These are phyloP conservation scores for Sonneratia caseolaris DNA, from an alignment of 345 rosid species.

Conservation along the genomic window DNA sequence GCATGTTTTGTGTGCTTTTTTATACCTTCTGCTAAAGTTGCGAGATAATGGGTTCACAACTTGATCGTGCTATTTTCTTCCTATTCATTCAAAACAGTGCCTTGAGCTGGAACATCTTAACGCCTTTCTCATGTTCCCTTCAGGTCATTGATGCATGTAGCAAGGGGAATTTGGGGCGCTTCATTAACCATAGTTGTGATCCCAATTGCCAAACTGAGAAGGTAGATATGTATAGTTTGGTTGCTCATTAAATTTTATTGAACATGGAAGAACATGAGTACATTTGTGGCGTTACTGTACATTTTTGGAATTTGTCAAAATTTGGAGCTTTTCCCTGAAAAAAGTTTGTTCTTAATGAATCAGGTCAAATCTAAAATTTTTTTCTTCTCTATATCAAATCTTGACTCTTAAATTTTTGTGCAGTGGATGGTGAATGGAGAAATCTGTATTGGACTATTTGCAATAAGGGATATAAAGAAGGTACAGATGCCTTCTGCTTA, in stretches of 20 bases:
- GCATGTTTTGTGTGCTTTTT: neutral
- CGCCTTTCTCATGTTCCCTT: conserved; percentile 14
- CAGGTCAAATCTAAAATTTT: conserved; percentile 1
- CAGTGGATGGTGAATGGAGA: conserved; percentile 99
- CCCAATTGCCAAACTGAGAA: conserved; percentile 99
- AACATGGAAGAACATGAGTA: neutral
- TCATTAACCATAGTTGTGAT: conserved; percentile 97
- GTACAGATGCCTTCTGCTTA: conserved; percentile 20
- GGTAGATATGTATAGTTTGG: conserved; percentile 28
- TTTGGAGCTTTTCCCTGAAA: neutral
- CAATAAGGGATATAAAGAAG: conserved; percentile 76
- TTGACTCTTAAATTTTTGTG: conserved; percentile 14
- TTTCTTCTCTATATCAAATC: conserved; percentile 10
- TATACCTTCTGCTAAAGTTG: too few relatives aligned
- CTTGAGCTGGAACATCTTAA: neutral
- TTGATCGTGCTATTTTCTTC: too few relatives aligned
- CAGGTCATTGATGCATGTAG: conserved; percentile 97
- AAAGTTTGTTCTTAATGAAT: neutral
- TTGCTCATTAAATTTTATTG: conserved; percentile 2
- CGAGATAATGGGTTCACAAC: neutral
- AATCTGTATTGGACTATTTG: conserved; percentile 92
- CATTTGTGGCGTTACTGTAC: conserved; percentile 3
- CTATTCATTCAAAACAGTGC: too few relatives aligned
- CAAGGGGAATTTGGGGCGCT: conserved; percentile 95
- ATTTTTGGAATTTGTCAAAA: neutral